Evolutionary conservation across 169 alveolate species (phyloP).

Genomic region (Pseudocohnilembus persalinus): DNA sequence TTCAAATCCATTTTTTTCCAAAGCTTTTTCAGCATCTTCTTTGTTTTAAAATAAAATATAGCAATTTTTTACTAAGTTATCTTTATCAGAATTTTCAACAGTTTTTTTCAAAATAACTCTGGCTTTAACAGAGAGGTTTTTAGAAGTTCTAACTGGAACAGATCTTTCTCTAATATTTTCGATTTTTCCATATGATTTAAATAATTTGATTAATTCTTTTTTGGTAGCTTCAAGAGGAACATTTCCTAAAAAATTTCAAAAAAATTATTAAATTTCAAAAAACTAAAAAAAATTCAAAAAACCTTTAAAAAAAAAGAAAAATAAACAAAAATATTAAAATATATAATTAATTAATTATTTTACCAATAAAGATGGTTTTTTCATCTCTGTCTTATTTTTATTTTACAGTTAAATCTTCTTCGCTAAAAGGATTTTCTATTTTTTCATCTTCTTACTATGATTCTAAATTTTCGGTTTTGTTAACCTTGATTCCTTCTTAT

Average conservation of each 20-base stretch:
- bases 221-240: slow-evolving; percentile 25
- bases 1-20: slow-evolving; percentile 29
- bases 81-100: slow-evolving; percentile 29
- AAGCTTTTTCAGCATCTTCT: slow-evolving; percentile 44
- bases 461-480: no score
- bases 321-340: no score
- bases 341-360: no score
- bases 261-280: no score
- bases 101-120: slow-evolving; percentile 12
- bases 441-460: background rate
- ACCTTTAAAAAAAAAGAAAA: no score
- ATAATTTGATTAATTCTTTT: slow-evolving; percentile 30
- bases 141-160: slow-evolving; percentile 20
- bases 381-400: slow-evolving; percentile 49
- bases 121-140: slow-evolving; percentile 22
- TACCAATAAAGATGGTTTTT: slow-evolving; percentile 50
- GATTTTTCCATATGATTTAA: slow-evolving; percentile 46
- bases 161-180: slow-evolving; percentile 61
- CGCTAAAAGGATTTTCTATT: background rate
- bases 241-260: slow-evolving; percentile 30
- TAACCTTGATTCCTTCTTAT: background rate
- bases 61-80: slow-evolving; percentile 50
- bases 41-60: slow-evolving; percentile 38
- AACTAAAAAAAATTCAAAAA: no score
- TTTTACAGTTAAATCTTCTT: slow-evolving; percentile 15